Conservation (phyloP, 2,329 filamentous ascomycete species). For the Daldinia eschscholtzii region DNA sequence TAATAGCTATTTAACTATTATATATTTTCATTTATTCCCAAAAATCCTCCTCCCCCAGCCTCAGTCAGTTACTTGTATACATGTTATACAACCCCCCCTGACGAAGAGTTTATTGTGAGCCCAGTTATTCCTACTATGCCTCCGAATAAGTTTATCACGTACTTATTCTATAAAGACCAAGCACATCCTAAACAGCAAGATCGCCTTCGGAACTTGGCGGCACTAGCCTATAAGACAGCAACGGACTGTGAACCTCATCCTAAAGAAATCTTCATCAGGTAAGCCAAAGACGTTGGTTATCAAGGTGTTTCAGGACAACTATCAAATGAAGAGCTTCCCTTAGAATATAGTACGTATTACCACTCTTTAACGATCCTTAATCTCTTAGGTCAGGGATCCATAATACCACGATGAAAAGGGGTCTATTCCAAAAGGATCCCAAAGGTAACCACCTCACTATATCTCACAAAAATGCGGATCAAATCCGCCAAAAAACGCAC, state of each 20-base stretch:
- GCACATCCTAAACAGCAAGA: not conserved
- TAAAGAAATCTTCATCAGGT: not conserved
- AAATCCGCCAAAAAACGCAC: not conserved
- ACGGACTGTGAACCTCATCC: not conserved
- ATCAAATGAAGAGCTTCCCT: too few species aligned
- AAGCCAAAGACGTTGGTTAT: not conserved
- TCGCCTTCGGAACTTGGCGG: not conserved
- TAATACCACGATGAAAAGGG: too few species aligned
- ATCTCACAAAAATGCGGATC: not conserved
- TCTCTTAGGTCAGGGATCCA: too few species aligned
- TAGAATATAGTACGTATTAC: too few species aligned
- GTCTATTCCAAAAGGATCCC: not conserved
- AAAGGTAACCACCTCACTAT: not conserved
- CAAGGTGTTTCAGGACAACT: too few species aligned
- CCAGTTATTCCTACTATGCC: not conserved
- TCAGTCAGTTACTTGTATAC: too few species aligned
- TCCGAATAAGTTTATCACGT: not conserved
- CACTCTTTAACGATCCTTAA: too few species aligned
- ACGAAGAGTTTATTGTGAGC: too few species aligned
- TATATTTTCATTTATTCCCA: too few species aligned
- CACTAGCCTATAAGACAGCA: not conserved
- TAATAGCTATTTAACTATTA: too few species aligned
- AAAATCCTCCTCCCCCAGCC: too few species aligned
- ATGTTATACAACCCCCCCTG: too few species aligned
- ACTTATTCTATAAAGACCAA: not conserved